Evolutionary conservation across 2,329 filamentous ascomycete species (phyloP), one percentile per base, ranked within the genome.

Genomic region (Magnaporthiopsis rhizophila): DNA sequence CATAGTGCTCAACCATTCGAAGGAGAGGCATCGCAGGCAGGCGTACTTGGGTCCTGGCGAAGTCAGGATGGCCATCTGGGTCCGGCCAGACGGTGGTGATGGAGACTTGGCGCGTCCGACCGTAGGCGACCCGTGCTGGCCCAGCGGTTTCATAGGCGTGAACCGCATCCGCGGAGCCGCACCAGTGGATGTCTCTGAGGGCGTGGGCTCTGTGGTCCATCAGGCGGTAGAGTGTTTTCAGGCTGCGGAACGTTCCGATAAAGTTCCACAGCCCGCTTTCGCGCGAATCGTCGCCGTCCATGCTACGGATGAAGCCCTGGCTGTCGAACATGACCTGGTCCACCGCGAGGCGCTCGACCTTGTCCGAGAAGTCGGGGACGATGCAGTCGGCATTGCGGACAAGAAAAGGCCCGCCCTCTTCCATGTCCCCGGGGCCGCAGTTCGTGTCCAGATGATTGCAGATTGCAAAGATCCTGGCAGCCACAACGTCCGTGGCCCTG

Each of bases 11-110:
- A 18, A 60, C 36, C 24, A 28, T 26, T 45, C 15, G 36, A 3
- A 24, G 3, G 11, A 61, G 59, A 3, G 24, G 59, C 21, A 28
- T 50, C 11, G 24, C 12, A 7, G 18, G 32, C 4, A 13, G 36
- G 12, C 21, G 18, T 8, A 32, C 36, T 7, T 18, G 24, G 21
- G 7, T 3, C 15, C 11, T 28, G n/a, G 24, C 36, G 9, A 24
- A n/a, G 0, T 34, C n/a, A n/a, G 24, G 36, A 18, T 30, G 12
- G 34, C 34, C 36, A 9, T 18, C 24, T 1, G 45, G n/a, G 13
- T 61, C 59, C n/a, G 36, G 36, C 59, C 59, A 61, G 21, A 61
- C 24, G 3, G 59, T 61, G 18, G 59, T 50, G n/a, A 61, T 7
- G 13, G 59, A 28, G n/a, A 28, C 13, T 9, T 28, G 18, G 12